phyloP scores from a whole-genome alignment of 2,329 filamentous ascomycete species.

The Sarocladium kiliense region DNA sequence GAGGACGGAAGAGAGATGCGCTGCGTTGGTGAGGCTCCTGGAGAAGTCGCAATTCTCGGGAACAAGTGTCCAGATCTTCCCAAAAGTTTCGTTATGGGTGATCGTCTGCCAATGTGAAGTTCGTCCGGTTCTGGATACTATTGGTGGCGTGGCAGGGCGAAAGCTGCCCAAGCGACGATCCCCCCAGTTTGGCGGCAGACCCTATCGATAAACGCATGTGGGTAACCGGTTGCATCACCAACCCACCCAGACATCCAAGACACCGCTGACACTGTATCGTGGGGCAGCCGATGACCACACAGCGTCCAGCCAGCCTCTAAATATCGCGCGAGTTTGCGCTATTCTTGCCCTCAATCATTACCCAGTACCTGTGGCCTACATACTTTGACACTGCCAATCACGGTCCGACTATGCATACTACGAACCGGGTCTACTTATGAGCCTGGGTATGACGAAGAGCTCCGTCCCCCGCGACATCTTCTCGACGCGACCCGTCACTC shows the following conservation, averaged over 20 bases:
- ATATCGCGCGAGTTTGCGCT: not conserved
- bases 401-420: not conserved
- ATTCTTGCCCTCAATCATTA: not conserved
- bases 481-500: not conserved
- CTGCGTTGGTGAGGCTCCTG: not conserved
- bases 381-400: not conserved
- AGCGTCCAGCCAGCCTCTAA: not conserved
- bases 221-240: conserved; percentile 6
- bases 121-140: not conserved
- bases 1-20: not conserved
- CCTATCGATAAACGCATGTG: conserved; percentile 22
- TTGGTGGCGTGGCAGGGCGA: conserved; percentile 6
- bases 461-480: not conserved
- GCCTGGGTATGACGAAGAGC: conserved; percentile 4
- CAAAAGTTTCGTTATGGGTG: too few relatives aligned
- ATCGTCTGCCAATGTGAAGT: not conserved
- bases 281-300: not conserved
- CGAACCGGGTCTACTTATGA: not conserved
- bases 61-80: too few relatives aligned
- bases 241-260: not conserved
- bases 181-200: too few relatives aligned
- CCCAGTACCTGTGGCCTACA: not conserved
- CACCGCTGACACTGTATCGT: not conserved
- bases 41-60: too few relatives aligned
- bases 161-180: not conserved